phyloP scores from a whole-genome alignment of 306 rosid species.

The Sechiopsis laciniata region DNA sequence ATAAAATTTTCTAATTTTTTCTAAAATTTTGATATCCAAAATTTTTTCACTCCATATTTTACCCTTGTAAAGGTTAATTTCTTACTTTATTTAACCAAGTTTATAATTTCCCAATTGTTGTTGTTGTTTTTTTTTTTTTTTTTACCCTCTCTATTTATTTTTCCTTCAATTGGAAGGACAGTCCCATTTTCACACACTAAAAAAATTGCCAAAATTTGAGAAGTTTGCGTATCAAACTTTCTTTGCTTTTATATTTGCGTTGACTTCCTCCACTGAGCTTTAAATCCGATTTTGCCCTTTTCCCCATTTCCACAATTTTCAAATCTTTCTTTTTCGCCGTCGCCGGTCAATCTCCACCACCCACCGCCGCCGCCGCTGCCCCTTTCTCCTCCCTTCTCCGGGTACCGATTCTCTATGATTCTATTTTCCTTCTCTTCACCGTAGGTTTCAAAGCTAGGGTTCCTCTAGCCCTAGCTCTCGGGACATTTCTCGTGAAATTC shows the following conservation, averaged over 20 bases:
- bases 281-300: conserved; percentile 1
- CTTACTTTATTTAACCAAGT: no score
- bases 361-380: no score
- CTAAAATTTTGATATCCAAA: no score
- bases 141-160: no score
- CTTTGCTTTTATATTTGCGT: conserved; percentile 19
- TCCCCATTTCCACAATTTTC: conserved; percentile 12
- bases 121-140: no score
- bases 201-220: conserved; percentile 2
- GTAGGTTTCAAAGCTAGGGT: conserved; percentile 13
- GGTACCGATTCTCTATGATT: neutral
- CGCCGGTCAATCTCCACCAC: no score
- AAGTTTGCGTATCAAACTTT: conserved; percentile 16
- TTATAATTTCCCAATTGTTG: no score
- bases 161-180: no score
- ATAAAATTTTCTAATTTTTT: no score
- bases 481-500: neutral
- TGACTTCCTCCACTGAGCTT: conserved; percentile 19
- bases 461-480: neutral
- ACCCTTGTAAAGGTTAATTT: no score
- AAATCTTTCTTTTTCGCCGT: conserved; percentile 2
- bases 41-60: no score
- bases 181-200: conserved; percentile 19
- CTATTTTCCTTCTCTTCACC: neutral
- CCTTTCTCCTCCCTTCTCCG: neutral